phyloP scores from a whole-genome alignment of 2,329 filamentous ascomycete species.

The Xylaria sp. region DNA sequence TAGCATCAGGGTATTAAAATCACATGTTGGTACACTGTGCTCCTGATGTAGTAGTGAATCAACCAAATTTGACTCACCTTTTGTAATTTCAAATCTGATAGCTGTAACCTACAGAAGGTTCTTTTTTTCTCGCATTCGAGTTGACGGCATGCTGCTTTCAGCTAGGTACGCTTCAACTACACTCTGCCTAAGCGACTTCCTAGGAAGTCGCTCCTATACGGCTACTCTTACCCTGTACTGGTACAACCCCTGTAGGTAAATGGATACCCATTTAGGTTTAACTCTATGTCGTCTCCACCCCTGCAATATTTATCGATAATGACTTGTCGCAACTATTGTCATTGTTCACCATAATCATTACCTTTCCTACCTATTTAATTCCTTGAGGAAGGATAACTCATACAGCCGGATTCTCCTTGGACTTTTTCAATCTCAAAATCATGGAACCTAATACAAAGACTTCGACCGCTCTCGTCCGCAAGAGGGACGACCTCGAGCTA shows the following conservation, averaged over 20 bases:
- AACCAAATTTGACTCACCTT: too few relatives aligned
- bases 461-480: conserved; percentile 73
- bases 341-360: not conserved
- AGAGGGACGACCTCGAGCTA: conserved; percentile 73
- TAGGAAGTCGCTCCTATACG: not conserved
- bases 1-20: not conserved
- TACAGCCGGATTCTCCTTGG: not conserved
- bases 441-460: conserved; percentile 54
- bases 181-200: not conserved
- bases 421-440: conserved; percentile 15
- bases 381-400: not conserved
- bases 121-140: too few relatives aligned
- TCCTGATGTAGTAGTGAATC: too few relatives aligned
- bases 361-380: not conserved
- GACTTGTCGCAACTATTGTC: not conserved
- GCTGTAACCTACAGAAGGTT: too few relatives aligned
- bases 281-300: not conserved
- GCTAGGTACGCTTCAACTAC: not conserved
- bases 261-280: not conserved
- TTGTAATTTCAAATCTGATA: too few relatives aligned
- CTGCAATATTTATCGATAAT: not conserved
- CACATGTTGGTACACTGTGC: too few relatives aligned
- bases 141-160: too few relatives aligned
- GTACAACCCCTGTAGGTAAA: too few relatives aligned
- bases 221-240: not conserved